Evolutionary conservation across 2,329 filamentous ascomycete species (phyloP).

Genomic region (Curvularia eragrostidis): DNA sequence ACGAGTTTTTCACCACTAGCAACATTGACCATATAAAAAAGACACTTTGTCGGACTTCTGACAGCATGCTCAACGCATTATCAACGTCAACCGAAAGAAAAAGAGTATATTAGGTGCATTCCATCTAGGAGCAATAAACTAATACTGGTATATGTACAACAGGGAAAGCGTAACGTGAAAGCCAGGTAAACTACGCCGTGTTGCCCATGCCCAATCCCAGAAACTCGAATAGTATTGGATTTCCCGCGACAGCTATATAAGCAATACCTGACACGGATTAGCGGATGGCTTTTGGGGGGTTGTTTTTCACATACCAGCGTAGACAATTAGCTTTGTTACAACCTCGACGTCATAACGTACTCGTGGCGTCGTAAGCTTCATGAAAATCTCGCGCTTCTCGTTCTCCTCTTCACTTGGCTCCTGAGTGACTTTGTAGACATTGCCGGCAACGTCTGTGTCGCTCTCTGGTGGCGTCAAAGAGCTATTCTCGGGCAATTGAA

Average conservation of each 20-base stretch:
- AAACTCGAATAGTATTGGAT: conserved; percentile 74
- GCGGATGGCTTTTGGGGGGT: neutral
- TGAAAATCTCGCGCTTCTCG: conserved; percentile 74
- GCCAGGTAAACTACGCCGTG: conserved; percentile 9
- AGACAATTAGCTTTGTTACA: conserved; percentile 94
- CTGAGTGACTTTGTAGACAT: conserved; percentile 23
- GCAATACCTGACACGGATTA: conserved; percentile 71
- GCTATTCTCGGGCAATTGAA: conserved; percentile 13
- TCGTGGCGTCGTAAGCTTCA: conserved; percentile 79
- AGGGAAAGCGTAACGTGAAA: neutral
- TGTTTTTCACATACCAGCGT: conserved; percentile 70
- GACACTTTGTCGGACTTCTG: too few relatives aligned
- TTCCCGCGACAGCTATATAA: conserved; percentile 78
- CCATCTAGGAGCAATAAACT: conserved; percentile 5
- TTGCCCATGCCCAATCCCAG: conserved; percentile 56
- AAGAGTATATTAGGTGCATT: neutral
- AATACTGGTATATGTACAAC: conserved; percentile 7
- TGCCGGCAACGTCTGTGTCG: conserved; percentile 43
- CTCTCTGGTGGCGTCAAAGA: conserved; percentile 36
- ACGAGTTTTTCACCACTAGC: neutral
- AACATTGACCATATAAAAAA: neutral
- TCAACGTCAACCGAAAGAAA: neutral
- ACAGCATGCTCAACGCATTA: too few relatives aligned
- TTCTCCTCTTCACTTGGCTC: conserved; percentile 44
- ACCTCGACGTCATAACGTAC: conserved; percentile 99